Evolutionary conservation across 495 filamentous ascomycete species (phyloP), one percentile per base, ranked within the genome.

Genomic region (Trichoderma orchidacearum): DNA sequence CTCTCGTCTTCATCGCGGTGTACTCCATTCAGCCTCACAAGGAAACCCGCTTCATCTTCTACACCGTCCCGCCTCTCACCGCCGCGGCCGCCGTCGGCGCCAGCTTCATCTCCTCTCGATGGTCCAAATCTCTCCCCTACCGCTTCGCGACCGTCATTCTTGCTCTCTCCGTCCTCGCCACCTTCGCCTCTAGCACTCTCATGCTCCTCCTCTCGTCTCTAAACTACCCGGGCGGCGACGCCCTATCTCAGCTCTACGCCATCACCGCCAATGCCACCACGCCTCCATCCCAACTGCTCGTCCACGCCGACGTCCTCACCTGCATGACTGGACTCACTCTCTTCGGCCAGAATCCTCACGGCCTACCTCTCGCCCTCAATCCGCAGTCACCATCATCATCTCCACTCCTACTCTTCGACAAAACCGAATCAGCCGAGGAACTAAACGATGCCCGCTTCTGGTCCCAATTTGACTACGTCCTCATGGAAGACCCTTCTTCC

Each of bases 251-350:
- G 34, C 67, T 92, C 12, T 75, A 82, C 54, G 56, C 63, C 18
- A 66, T 81, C 25, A 76, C 86, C 32, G 51, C 56, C 12, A 53
- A 62, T 35, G 23, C 23, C 23, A 58, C 58, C 34, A 61, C 66
- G 18, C 61, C 63, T 7, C 55, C 61, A 34, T 58, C 63, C 17
- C 65, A 74, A 13, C 61, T 70, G 21, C 61, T 63, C 31, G 78
- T 94, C 32, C 87, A 97, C 64, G 80, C 94, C 53, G 90, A 92
- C 56, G 93, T 93, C 30, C 70, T 93, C 4, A 82, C 86, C 21
- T 96, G 90, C 68, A 96, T 96, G 80, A 96, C 93, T 28, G 93
- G 93, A 51, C 81, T 96, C 12, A 95, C 92, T 0, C 80, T 91
- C 8, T 99, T 99, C 64, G 75, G 87, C 15, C 79, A 89, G 60